Percentiles rank a stretch among this genome's conserved stretches.
Evolutionary conservation across 306 rosid species (phyloP).

Genomic region (Prinsepia uniflora): DNA sequence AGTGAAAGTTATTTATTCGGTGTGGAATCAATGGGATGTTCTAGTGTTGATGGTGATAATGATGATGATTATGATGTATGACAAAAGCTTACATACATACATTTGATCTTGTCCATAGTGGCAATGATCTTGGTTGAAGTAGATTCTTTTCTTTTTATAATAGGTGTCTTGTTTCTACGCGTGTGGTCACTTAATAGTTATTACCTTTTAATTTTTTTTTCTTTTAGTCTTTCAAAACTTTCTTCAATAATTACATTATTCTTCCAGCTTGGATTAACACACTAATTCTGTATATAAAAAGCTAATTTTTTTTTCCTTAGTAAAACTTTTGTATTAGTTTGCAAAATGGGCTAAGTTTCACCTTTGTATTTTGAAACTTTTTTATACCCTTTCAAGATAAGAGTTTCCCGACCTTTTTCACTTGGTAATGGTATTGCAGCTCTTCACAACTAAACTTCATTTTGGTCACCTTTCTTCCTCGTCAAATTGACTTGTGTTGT

Average conservation of each 20-base stretch:
- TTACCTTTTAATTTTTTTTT: not conserved
- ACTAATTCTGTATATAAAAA: not conserved
- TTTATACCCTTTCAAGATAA: not conserved
- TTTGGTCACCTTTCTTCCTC: not conserved
- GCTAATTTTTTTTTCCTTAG: not conserved
- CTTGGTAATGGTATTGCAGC: not conserved
- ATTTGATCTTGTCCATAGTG: not conserved
- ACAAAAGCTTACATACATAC: not conserved
- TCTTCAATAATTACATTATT: not conserved
- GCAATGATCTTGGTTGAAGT: not conserved
- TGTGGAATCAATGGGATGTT: no score
- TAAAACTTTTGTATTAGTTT: not conserved
- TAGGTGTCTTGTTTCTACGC: not conserved
- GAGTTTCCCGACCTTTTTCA: no score
- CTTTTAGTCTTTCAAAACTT: not conserved
- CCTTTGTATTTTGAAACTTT: not conserved
- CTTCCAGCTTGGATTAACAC: not conserved
- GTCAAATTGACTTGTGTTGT: not conserved
- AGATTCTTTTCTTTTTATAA: not conserved
- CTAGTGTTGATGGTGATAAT: conserved; percentile 2
- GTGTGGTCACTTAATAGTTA: not conserved
- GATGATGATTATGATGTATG: not conserved
- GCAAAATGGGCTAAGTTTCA: not conserved
- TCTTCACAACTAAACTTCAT: not conserved
- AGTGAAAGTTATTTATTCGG: not conserved